Evolutionary conservation across 2,329 filamentous ascomycete species (phyloP).

Genomic region (Calonectria fujianensis): DNA sequence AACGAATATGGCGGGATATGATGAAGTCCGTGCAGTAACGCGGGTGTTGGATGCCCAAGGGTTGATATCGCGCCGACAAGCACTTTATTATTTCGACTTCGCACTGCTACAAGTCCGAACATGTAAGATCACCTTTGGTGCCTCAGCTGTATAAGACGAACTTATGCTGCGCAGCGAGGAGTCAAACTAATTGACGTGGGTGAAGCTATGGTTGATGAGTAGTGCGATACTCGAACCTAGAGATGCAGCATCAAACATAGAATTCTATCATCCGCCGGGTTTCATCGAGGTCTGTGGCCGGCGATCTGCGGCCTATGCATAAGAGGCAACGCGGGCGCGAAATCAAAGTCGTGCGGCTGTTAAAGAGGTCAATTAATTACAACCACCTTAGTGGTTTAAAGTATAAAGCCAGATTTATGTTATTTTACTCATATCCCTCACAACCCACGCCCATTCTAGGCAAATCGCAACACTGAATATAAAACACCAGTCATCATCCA

Average conservation of each 20-base stretch:
- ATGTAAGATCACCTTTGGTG: neutral
- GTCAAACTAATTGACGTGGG: too few relatives aligned
- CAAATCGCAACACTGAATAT: neutral
- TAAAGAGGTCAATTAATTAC: neutral
- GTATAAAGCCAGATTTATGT: neutral
- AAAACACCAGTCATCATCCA: neutral
- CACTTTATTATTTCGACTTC: neutral
- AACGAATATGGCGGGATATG: too few relatives aligned
- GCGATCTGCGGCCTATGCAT: too few relatives aligned
- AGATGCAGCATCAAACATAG: too few relatives aligned
- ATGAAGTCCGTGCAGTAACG: too few relatives aligned
- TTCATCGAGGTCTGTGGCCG: neutral
- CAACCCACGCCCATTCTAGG: too few relatives aligned
- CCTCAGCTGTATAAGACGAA: neutral
- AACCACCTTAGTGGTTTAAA: neutral
- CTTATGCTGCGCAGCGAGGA: neutral
- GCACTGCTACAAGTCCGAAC: neutral
- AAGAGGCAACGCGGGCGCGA: too few relatives aligned
- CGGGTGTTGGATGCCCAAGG: too few relatives aligned
- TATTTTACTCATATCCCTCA: neutral
- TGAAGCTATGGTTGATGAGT: too few relatives aligned
- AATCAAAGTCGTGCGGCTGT: neutral
- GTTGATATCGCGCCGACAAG: too few relatives aligned
- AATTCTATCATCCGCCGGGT: too few relatives aligned
- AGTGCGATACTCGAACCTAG: too few relatives aligned